Evolutionary conservation across 192 early-diverging fungal genomes (phyloP).

Genomic region (Coemansia sp.): DNA sequence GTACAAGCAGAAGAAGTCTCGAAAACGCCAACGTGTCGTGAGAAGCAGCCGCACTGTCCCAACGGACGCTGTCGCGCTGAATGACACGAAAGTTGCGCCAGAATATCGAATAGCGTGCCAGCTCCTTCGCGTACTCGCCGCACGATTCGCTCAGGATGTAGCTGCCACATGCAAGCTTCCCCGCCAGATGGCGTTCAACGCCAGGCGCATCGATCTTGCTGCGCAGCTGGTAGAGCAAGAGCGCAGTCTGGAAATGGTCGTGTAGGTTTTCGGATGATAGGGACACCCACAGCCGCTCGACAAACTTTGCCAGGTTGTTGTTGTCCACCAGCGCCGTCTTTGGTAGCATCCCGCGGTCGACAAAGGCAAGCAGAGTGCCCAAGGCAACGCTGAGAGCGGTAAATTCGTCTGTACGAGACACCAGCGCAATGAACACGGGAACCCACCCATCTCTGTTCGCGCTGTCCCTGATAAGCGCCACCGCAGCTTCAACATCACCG

Average conservation of each 20-base stretch:
- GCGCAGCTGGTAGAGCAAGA: slow-evolving; percentile 67
- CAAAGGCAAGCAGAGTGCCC: slow-evolving; percentile 31
- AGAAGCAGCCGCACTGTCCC: background rate
- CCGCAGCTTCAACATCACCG: background rate
- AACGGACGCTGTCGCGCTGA: slow-evolving; percentile 8
- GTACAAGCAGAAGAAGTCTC: slow-evolving; percentile 73
- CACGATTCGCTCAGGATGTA: background rate
- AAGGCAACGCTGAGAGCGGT: slow-evolving; percentile 20
- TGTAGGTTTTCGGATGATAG: slow-evolving; percentile 58
- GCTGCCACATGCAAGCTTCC: slow-evolving; percentile 10
- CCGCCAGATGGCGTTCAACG: slow-evolving; percentile 38
- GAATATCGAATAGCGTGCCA: slow-evolving; percentile 35
- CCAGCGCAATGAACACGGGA: slow-evolving; percentile 19
- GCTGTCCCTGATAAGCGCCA: background rate
- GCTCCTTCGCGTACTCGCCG: slow-evolving; percentile 11
- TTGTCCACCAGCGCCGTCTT: background rate
- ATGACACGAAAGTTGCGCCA: slow-evolving; percentile 38
- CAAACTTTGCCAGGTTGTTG: slow-evolving; percentile 15
- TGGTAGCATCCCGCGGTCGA: slow-evolving; percentile 17
- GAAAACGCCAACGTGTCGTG: slow-evolving; percentile 59
- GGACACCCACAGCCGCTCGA: slow-evolving; percentile 64
- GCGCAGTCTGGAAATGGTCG: slow-evolving; percentile 62
- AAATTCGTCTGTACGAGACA: slow-evolving; percentile 17
- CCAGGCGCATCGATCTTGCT: slow-evolving; percentile 16
- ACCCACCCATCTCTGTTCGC: slow-evolving; percentile 26